Conservation (phyloP, 1,139 yeast genomes). For the Yamadazyma mexicana region DNA sequence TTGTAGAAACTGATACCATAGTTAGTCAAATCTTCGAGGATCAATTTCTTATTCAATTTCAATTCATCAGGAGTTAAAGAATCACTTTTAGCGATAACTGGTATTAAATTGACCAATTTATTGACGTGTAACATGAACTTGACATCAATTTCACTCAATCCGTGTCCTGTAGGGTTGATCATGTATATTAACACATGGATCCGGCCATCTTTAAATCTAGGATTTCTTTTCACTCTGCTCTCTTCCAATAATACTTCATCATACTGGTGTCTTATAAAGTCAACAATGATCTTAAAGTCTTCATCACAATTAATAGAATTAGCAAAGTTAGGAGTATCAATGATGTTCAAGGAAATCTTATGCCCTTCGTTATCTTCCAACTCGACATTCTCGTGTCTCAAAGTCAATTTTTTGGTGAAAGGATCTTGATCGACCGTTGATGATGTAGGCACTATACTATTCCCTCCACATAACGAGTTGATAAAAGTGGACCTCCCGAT, state of each 20-base stretch:
- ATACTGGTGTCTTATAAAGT: constrained; percentile 50
- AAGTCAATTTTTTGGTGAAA: constrained; percentile 40
- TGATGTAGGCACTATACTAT: constrained; percentile 48
- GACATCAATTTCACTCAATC: constrained; percentile 43
- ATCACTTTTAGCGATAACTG: constrained; percentile 45
- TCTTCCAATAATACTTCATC: constrained; percentile 53
- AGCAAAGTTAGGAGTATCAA: constrained; percentile 78
- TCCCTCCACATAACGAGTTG: constrained; percentile 80
- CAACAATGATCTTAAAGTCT: constrained; percentile 46
- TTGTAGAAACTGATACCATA: constrained; percentile 44
- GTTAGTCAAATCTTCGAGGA: constrained; percentile 42
- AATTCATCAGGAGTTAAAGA: constrained; percentile 40
- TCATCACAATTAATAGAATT: constrained; percentile 56
- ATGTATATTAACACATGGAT: constrained; percentile 48
- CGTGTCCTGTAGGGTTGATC: constrained; percentile 52
- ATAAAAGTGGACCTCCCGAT: constrained; percentile 63
- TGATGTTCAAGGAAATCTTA: constrained; percentile 47
- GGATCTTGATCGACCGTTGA: constrained; percentile 46
- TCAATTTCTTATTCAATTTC: constrained; percentile 35
- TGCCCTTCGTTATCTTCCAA: constrained; percentile 54
- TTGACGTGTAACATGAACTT: constrained; percentile 42
- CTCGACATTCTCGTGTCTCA: constrained; percentile 51
- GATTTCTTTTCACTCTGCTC: constrained; percentile 47
- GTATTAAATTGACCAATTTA: constrained; percentile 43
- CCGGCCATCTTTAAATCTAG: constrained; percentile 49